These are phyloP conservation scores for Mortierella sp. DNA, from an alignment of 371 early-diverging fungal species.

Conservation along the genomic window DNA sequence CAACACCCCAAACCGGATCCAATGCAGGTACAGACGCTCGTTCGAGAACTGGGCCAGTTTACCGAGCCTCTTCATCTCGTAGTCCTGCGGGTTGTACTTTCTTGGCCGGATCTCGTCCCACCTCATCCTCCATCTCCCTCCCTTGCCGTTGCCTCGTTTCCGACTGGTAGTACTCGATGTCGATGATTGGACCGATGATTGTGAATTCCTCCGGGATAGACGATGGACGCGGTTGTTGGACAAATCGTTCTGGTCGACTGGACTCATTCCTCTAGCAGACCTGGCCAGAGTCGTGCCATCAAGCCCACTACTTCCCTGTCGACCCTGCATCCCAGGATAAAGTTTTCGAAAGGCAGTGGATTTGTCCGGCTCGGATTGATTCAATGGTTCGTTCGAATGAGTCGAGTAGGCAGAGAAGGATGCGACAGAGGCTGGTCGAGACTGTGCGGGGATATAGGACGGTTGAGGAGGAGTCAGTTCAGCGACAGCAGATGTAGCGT, in stretches of 20 bases:
- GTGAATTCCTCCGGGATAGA: not conserved
- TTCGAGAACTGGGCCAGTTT: constrained; percentile 30
- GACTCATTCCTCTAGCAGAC: not conserved
- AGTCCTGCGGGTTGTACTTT: constrained; percentile 17
- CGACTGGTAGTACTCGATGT: not conserved
- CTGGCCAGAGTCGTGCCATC: not conserved
- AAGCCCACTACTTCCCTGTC: not conserved
- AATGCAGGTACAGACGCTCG: constrained; percentile 50
- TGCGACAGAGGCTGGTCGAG: constrained; percentile 11
- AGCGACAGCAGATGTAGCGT: not conserved
- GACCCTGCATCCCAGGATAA: not conserved
- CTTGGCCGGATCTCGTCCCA: constrained; percentile 4
- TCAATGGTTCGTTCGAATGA: constrained; percentile 22
- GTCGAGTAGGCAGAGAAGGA: constrained; percentile 20
- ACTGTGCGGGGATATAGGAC: not conserved
- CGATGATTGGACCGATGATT: not conserved
- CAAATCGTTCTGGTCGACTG: not conserved
- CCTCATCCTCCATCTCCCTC: not conserved
- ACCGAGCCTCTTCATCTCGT: constrained; percentile 26
- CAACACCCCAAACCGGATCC: constrained; percentile 41
- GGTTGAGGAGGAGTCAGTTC: not conserved
- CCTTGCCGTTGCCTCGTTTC: too few species aligned
- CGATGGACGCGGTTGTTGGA: not conserved
- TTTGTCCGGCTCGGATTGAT: not conserved
- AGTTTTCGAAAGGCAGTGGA: not conserved